Base-by-base conservation (phyloP, 805 yeast genomes). In the Candida sakaeoensis region DNA sequence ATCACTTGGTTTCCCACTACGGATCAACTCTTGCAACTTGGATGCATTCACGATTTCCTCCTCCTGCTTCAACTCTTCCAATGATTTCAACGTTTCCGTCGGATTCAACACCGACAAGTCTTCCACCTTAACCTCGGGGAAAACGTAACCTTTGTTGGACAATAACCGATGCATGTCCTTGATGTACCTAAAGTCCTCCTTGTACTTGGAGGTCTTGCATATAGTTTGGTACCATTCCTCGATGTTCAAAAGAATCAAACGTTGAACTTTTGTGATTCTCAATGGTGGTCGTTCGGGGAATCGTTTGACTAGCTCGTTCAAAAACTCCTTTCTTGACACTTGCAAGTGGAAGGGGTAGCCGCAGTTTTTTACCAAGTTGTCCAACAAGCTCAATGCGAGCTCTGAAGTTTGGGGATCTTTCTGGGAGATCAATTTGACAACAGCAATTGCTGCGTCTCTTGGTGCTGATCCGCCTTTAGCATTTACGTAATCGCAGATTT, bases 211-310 rank as follows among this genome's bases (percentile, higher is more conserved):
- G 39, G 93, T 88, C 53, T 82, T 80, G 63, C 97, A 91, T 40
- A 93, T 80, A 1, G 98, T 91, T 60, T 87, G 95, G 58, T 86
- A 81, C 99, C 99, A 93, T 61, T 93, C 98, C 62, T 91, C 96
- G 54, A 93, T 84, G 41, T 90, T 87, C 43, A 93, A 90, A 54
- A 93, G 72, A 47, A 91, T 80, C 51, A 89, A 72, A 57, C 88
- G 72, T 59, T 93, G 98, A 18, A 87, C 82, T 47, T 89, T 75
- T 14, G 91, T 72, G 62, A 85, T 88, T 27, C 90, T 77, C 45
- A 82, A 65, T 3, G 97, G 96, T 1, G 99, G 98, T 54, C 87
- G 79, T 57, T 90, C 97, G 2, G 98, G 98, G 65, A 93, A 93
- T 58, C 87, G 68, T 53, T 87, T 85, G 17, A 93, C 99, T 54